Conservation (phyloP, 2,329 filamentous ascomycete genomes). For the Cyanodermella asteris region DNA sequence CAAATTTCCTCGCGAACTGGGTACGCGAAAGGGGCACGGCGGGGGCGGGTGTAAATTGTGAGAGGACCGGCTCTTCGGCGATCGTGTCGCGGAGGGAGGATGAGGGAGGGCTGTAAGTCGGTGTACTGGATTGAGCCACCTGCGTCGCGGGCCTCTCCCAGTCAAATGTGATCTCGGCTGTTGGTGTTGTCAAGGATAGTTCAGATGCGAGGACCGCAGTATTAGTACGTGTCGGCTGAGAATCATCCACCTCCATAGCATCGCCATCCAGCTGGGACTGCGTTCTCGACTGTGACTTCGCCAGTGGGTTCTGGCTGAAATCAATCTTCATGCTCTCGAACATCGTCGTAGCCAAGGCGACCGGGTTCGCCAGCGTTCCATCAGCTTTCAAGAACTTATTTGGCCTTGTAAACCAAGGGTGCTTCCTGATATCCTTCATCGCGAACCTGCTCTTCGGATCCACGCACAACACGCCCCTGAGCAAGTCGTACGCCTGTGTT, state of each 20-base stretch:
- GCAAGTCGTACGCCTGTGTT: slow-evolving; percentile 49
- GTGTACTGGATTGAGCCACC: slow-evolving; percentile 24
- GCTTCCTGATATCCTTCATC: slow-evolving; percentile 67
- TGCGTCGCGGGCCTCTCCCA: slow-evolving; percentile 58
- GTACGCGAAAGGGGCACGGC: slow-evolving; percentile 66
- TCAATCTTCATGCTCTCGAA: slow-evolving; percentile 78
- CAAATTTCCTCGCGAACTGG: slow-evolving; percentile 70
- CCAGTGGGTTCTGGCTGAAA: slow-evolving; percentile 46
- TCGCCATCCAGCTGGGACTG: slow-evolving; percentile 21
- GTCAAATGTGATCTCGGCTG: slow-evolving; percentile 57
- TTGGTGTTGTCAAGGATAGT: slow-evolving; percentile 55
- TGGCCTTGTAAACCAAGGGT: slow-evolving; percentile 79
- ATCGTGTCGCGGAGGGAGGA: slow-evolving; percentile 32
- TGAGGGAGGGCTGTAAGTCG: slow-evolving; percentile 23
- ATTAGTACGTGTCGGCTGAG: too few species aligned
- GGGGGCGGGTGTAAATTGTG: slow-evolving; percentile 63
- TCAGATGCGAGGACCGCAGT: too few species aligned
- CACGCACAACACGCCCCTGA: slow-evolving; percentile 83
- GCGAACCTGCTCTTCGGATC: slow-evolving; percentile 55
- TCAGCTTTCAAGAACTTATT: slow-evolving; percentile 57
- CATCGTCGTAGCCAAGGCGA: slow-evolving; percentile 84
- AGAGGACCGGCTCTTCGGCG: slow-evolving; percentile 62
- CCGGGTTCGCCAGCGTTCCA: slow-evolving; percentile 54
- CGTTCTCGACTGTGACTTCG: too few species aligned
- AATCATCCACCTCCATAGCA: slow-evolving; percentile 53